These are phyloP conservation scores for Fusarium sp. DNA, from an alignment of 2,329 filamentous ascomycete genomes.

Conservation along the genomic window DNA sequence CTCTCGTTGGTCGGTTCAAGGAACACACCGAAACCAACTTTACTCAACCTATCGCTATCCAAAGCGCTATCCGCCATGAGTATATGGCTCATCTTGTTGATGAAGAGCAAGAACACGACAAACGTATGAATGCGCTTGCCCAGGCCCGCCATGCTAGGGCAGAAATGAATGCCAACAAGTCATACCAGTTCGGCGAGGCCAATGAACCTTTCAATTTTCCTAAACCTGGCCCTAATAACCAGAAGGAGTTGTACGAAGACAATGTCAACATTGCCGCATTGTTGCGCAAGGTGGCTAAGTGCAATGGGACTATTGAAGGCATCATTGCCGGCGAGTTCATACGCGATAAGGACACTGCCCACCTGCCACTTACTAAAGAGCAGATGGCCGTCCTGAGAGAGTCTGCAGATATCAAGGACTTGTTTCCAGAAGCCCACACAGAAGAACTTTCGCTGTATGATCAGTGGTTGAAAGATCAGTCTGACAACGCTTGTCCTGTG, in stretches of 20 bases:
- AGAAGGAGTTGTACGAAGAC: constrained; percentile 10
- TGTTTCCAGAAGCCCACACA: not conserved
- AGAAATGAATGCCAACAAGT: not conserved
- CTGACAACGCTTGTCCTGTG: not conserved
- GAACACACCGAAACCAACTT: constrained; percentile 14
- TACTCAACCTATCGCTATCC: constrained; percentile 12
- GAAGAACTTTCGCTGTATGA: constrained; percentile 12
- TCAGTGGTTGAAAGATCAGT: constrained; percentile 12
- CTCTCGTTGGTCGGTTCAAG: not conserved
- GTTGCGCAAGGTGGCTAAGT: constrained; percentile 25
- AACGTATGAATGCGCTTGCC: not conserved
- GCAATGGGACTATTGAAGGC: constrained; percentile 33
- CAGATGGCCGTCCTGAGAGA: constrained; percentile 29
- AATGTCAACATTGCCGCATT: constrained; percentile 20
- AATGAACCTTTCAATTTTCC: constrained; percentile 1
- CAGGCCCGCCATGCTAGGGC: not conserved
- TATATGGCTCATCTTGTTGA: constrained; percentile 2
- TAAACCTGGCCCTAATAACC: not conserved
- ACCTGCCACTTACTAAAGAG: constrained; percentile 24
- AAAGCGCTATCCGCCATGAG: constrained; percentile 9
- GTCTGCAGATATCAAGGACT: constrained; percentile 1
- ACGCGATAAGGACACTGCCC: constrained; percentile 25
- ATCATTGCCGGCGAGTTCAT: constrained; percentile 38
- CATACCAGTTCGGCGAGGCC: not conserved
- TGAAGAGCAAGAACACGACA: constrained; percentile 1